Conservation (phyloP, 2,329 filamentous ascomycete species). For the Trichoderma breve region DNA sequence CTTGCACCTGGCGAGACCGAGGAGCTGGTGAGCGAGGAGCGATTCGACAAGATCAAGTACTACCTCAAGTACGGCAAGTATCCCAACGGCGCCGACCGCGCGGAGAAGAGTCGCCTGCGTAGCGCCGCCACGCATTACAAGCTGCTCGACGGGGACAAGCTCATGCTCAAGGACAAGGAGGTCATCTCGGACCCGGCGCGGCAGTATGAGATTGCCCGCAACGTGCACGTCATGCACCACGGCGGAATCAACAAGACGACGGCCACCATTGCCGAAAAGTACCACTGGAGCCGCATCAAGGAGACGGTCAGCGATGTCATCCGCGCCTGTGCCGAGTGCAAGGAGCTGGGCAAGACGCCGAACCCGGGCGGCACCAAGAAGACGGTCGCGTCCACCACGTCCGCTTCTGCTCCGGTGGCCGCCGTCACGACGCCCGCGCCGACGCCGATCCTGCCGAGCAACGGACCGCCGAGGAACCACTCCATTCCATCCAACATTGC, state of each 20-base stretch:
- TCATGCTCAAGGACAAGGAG: conserved; percentile 98
- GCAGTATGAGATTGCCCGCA: conserved; percentile 85
- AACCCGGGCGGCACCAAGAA: conserved; percentile 31
- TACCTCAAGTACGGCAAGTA: conserved; percentile 95
- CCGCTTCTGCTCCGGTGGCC: conserved; percentile 12
- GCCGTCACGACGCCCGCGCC: conserved; percentile 1
- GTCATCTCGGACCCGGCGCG: conserved; percentile 86
- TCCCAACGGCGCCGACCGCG: conserved; percentile 86
- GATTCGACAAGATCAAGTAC: conserved; percentile 97
- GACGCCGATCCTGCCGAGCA: conserved; percentile 19
- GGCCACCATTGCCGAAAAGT: conserved; percentile 86
- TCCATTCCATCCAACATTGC: conserved; percentile 13
- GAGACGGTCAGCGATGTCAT: conserved; percentile 95
- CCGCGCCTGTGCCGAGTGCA: conserved; percentile 85
- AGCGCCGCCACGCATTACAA: conserved; percentile 96
- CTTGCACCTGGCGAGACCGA: conserved; percentile 61
- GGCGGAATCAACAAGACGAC: conserved; percentile 98
- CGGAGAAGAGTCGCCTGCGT: conserved; percentile 90
- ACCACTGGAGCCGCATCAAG: conserved; percentile 98
- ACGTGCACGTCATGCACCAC: conserved; percentile 72
- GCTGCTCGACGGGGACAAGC: conserved; percentile 70
- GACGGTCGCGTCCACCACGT: not conserved
- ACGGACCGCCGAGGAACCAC: not conserved
- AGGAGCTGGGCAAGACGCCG: conserved; percentile 66
- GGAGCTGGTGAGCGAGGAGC: conserved; percentile 87